Percentiles rank a stretch among this genome's conserved stretches.
phyloP scores from a whole-genome alignment of 805 yeast species.

The Candida nanaspora region DNA sequence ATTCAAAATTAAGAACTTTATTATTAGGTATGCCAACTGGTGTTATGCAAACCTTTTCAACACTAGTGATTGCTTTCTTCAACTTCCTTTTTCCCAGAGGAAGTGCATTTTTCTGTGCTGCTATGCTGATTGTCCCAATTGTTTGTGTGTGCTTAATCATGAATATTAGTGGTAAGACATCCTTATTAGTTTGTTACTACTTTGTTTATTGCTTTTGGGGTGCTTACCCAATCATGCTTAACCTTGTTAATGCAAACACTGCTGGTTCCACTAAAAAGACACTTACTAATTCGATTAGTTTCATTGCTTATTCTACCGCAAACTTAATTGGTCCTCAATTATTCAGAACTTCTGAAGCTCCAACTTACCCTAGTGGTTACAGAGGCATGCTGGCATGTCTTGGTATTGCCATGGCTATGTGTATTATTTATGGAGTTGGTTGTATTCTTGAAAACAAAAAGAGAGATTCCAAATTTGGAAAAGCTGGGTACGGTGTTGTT shows the following conservation, averaged over 20 bases:
- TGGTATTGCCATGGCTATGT: constrained; percentile 21
- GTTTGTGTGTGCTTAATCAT: constrained; percentile 12
- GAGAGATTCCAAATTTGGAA: constrained; percentile 33
- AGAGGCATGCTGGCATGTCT: constrained; percentile 30
- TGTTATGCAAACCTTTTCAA: constrained; percentile 9
- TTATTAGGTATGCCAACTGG: constrained; percentile 17
- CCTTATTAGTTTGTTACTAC: constrained; percentile 8
- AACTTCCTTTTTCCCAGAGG: constrained; percentile 11
- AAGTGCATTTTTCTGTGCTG: constrained; percentile 8
- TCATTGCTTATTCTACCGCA: constrained; percentile 50
- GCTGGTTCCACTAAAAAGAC: constrained; percentile 56
- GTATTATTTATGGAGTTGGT: not conserved
- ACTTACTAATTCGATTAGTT: constrained; percentile 42
- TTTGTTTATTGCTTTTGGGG: constrained; percentile 18
- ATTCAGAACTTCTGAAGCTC: constrained; percentile 44
- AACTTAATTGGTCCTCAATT: constrained; percentile 60
- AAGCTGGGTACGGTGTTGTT: constrained; percentile 11
- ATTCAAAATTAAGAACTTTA: constrained; percentile 13
- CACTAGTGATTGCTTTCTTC: constrained; percentile 15
- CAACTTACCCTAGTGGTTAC: constrained; percentile 53
- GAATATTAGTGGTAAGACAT: constrained; percentile 7
- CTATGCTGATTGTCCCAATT: constrained; percentile 9
- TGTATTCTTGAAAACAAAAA: constrained; percentile 35
- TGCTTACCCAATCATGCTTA: constrained; percentile 16
- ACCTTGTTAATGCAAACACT: constrained; percentile 38